Evolutionary conservation across 345 rosid species (phyloP), one percentile per base, ranked within the genome.

Genomic region (Heritiera fomes): DNA sequence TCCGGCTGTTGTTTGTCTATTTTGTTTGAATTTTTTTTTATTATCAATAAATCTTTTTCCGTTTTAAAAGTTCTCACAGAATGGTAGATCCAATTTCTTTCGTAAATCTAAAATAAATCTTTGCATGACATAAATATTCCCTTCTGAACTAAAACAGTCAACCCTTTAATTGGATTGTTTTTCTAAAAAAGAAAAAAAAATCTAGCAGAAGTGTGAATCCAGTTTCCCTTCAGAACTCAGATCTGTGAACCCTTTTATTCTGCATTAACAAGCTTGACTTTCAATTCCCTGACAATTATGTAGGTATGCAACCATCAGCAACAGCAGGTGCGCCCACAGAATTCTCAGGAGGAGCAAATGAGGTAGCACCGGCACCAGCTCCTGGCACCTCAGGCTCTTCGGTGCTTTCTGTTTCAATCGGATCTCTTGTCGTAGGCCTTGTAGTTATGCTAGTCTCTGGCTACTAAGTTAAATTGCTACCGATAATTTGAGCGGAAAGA

Each of bases 361-460:
- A 32, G 14, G 60, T 2, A 17, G 83, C 87, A 0, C 89, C 88
- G 10, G 79, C 86, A 13, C 87, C 79, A 1, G 60, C 90, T 65
- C 87, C 87, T 4, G 86, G 81, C 18, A 45, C 14, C 49, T 78
- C 89, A 4, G 80, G 75, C 15, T 80, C 89, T 5, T 40, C 72
- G 3, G 53, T 75, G 45, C 30, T 79, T 8, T 20, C 76, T 38
- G 72, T 71, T 63, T 79, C 85, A 1, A 30, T 76, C 8, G 82
- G 78, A 40, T 69, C 86, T 7, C 50, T 87, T 28, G 68, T 81
- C 20, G 34, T 58, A 64, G 83, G 83, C 56, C 43, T 81, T 3
- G 38, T 79, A n/a, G 6, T 81, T 72, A 74, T 85, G 23, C 34
- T 63, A 8, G 23, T 68, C 65, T 80, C 41, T 43, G 17, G 60